phyloP scores from a whole-genome alignment of 2,329 filamentous ascomycete genomes.

The Hymenotorrendiella dingleyae region DNA sequence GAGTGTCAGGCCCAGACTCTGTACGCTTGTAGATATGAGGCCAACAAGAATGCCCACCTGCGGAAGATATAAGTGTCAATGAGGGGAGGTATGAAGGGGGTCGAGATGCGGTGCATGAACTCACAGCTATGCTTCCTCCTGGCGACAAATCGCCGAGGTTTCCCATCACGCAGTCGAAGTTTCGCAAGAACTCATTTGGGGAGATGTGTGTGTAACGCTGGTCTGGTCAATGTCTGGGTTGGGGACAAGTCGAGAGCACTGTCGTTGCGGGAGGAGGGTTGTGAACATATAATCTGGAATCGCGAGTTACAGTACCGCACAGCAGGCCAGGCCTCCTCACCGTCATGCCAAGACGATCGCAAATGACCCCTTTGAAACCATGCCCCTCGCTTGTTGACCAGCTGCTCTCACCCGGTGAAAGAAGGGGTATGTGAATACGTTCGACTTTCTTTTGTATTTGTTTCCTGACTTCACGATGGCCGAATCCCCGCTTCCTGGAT shows the following conservation, averaged over 20 bases:
- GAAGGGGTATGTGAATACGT: no score
- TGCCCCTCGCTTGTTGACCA: not conserved
- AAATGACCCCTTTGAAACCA: not conserved
- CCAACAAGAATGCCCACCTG: constrained; percentile 92
- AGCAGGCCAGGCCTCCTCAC: constrained; percentile 1
- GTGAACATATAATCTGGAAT: not conserved
- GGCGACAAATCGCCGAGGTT: constrained; percentile 71
- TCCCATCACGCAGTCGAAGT: constrained; percentile 48
- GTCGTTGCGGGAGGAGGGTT: not conserved
- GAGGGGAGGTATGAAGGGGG: constrained; percentile 6
- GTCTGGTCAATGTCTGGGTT: constrained; percentile 1
- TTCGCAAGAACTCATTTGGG: constrained; percentile 29
- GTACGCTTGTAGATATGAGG: constrained; percentile 85
- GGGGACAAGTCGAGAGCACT: not conserved
- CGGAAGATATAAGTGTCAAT: constrained; percentile 12
- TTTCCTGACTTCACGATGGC: not conserved
- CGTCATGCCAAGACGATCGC: constrained; percentile 4
- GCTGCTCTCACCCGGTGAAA: constrained; percentile 1
- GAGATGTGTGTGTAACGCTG: constrained; percentile 8
- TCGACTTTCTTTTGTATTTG: not conserved
- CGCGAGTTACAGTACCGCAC: no score
- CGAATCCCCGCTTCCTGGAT: not conserved
- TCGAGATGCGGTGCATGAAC: constrained; percentile 28
- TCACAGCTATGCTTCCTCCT: constrained; percentile 69
- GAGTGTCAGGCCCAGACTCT: constrained; percentile 89